phyloP scores from a whole-genome alignment of 805 yeast species.

The Blastobotrys attinorum region DNA sequence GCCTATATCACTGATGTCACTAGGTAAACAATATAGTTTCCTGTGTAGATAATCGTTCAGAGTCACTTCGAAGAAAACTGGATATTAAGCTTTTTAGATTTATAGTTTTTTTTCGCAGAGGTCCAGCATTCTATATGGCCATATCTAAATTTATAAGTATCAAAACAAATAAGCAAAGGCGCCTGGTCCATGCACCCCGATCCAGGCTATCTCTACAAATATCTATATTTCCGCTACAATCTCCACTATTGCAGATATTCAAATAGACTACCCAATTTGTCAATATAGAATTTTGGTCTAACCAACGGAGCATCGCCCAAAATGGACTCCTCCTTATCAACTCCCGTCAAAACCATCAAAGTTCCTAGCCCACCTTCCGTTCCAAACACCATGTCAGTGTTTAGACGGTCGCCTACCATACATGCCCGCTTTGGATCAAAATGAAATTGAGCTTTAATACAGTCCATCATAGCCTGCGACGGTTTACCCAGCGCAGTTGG shows the following conservation, averaged over 20 bases:
- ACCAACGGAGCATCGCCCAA: constrained; percentile 32
- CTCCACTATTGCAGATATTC: constrained; percentile 32
- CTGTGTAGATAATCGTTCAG: too few species aligned
- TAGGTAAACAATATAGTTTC: too few species aligned
- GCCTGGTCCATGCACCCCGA: too few species aligned
- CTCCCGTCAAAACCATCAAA: constrained; percentile 82
- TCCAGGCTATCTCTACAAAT: too few species aligned
- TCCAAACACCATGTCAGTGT: constrained; percentile 94
- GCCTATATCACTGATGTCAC: too few species aligned
- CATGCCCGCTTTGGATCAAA: constrained; percentile 52
- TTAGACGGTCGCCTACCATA: constrained; percentile 93
- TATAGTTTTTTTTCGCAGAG: too few species aligned
- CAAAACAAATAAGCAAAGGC: too few species aligned
- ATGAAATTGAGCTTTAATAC: constrained; percentile 60
- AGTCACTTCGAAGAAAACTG: too few species aligned
- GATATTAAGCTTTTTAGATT: too few species aligned
- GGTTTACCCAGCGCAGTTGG: constrained; percentile 96
- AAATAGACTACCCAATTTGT: constrained; percentile 68
- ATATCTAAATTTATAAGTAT: too few species aligned
- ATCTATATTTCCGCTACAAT: neutral
- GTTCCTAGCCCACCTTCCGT: constrained; percentile 81
- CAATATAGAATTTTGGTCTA: constrained; percentile 62
- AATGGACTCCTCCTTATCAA: constrained; percentile 67
- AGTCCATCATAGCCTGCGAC: constrained; percentile 78
- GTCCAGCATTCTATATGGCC: too few species aligned